Percentiles rank a stretch among this genome's conserved stretches.
phyloP scores from a whole-genome alignment of 1,139 yeast genomes.

The Kluyveromyces sp. region DNA sequence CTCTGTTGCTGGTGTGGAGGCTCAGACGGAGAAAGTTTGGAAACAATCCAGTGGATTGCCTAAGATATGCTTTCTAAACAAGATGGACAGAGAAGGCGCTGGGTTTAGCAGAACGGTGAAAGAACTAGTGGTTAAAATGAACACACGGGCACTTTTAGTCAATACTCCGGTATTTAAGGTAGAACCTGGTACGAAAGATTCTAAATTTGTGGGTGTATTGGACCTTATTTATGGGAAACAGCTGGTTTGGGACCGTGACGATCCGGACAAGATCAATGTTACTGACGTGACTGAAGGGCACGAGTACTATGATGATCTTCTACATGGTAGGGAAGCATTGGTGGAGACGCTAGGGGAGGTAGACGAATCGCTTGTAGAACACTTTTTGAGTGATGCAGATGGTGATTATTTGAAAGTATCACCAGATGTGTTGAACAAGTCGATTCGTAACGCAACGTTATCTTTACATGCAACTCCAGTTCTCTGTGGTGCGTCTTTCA shows the following conservation, averaged over 20 bases:
- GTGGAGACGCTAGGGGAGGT: slow-evolving; percentile 78
- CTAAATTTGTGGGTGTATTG: slow-evolving; percentile 65
- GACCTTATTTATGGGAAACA: slow-evolving; percentile 69
- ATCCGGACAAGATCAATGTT: slow-evolving; percentile 52
- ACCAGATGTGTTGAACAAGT: slow-evolving; percentile 39
- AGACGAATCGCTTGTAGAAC: slow-evolving; percentile 70
- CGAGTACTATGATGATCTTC: slow-evolving; percentile 41
- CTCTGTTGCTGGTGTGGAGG: slow-evolving; percentile 97
- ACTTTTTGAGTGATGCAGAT: slow-evolving; percentile 63
- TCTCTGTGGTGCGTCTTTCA: slow-evolving; percentile 87
- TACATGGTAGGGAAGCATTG: slow-evolving; percentile 60
- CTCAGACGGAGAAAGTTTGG: slow-evolving; percentile 98
- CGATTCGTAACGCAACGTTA: slow-evolving; percentile 60
- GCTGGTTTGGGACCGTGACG: slow-evolving; percentile 52
- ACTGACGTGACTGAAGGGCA: slow-evolving; percentile 35
- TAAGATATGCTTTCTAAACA: slow-evolving; percentile 71
- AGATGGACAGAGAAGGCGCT: slow-evolving; percentile 96
- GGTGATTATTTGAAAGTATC: slow-evolving; percentile 60
- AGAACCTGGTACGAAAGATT: slow-evolving; percentile 34
- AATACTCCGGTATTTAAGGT: slow-evolving; percentile 65
- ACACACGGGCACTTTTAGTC: slow-evolving; percentile 64
- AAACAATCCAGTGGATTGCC: slow-evolving; percentile 75
- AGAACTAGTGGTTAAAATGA: slow-evolving; percentile 72
- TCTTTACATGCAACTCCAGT: slow-evolving; percentile 62
- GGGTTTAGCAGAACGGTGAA: slow-evolving; percentile 86